Conservation (phyloP, 192 early-diverging fungal genomes). For the Piromyces finnis region DNA sequence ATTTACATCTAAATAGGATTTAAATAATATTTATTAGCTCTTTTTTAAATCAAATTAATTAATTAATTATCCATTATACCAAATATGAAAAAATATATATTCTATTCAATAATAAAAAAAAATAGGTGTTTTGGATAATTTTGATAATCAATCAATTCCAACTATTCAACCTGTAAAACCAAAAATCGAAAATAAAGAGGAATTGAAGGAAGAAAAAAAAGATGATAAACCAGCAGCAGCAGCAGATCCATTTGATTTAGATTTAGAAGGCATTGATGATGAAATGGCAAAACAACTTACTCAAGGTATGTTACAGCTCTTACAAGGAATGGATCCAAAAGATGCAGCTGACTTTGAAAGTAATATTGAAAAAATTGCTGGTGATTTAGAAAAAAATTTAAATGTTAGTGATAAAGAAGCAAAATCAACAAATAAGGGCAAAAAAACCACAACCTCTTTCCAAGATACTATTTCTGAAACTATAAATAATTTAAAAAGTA, state of each 20-base stretch:
- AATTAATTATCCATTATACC: no score
- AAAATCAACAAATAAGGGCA: neutral
- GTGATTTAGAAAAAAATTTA: neutral
- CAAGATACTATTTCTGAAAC: constrained; percentile 79
- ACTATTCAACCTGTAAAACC: neutral
- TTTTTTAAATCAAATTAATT: no score
- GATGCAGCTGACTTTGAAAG: neutral
- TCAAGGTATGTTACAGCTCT: constrained; percentile 56
- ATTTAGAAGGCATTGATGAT: constrained; percentile 18
- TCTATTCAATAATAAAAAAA: no score
- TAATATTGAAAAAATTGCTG: neutral
- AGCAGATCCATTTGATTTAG: neutral
- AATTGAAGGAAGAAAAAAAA: neutral
- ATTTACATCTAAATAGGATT: no score
- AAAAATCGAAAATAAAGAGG: neutral
- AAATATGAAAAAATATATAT: no score
- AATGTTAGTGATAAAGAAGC: neutral
- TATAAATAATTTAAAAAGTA: constrained; percentile 72
- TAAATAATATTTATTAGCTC: no score
- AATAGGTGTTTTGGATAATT: neutral
- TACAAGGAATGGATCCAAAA: constrained; percentile 9
- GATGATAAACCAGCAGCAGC: neutral
- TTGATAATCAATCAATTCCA: neutral
- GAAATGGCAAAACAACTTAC: constrained; percentile 58
- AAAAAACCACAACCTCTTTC: constrained; percentile 34